Base-by-base conservation (phyloP, 805 yeast genomes). In the Metschnikowia colocasiae region DNA sequence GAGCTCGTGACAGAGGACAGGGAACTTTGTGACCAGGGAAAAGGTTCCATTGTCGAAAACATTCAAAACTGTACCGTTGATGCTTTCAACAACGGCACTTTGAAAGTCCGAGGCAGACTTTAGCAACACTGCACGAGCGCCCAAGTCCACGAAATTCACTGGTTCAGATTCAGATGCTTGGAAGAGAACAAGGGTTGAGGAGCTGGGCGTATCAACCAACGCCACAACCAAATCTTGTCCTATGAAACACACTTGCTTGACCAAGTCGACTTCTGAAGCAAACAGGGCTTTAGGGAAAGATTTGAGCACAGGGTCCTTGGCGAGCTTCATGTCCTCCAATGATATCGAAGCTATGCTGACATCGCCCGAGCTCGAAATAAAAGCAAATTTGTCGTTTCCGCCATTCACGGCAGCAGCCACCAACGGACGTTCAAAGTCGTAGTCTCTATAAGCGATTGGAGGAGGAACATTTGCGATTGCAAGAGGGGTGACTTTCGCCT, bases 391-490 rank as follows among this genome's bases (percentile, higher is more conserved):
- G 44, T 76, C 78, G 62, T 85, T 88, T 9, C 80, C 70, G 43
- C 75, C 64, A 51, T 83, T 79, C 4, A 82, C 78, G 0, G 95
- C 85, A 36, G 80, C 78, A 58, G 85, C 88, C 18, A 74, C 62
- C 6, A 89, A 80, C 47, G 79, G 79, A 1, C 69, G 72, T 1
- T 49, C 53, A 10, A 81, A 68, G 8, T 75, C 79, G 43, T 88
- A 64, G 41, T 82, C 87, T 48, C 95, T 76, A 60, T 76, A 84
- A 20, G 87, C 77, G 61, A 88, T 81, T 36, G 99, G 99, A 0
- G 99, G 99, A 3, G 99, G 99, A 9, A 89, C 92, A 61, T 83
- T 89, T 1, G 96, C 96, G 26, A 83, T 61, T 1, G 85, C 76
- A 31, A 94, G 72, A 0, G 98, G 97, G 0, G 99, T 92, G 19